Conservation (phyloP, 1,284 basidiomycete species). For the Tilletia indica region DNA sequence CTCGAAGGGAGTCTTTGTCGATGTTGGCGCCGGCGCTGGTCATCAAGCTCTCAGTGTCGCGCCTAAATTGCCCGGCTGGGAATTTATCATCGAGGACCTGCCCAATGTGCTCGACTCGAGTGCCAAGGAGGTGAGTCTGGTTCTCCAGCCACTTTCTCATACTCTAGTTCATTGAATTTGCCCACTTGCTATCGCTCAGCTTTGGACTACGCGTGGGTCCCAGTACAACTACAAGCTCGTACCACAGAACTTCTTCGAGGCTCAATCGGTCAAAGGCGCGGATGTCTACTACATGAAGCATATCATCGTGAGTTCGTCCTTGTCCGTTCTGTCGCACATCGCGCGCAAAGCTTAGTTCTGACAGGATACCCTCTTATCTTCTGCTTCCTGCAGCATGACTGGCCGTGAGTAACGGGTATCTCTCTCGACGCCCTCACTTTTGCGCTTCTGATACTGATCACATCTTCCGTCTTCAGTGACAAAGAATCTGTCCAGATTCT, state of each 20-base stretch:
- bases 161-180: neutral
- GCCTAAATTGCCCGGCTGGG: constrained; percentile 5
- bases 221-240: constrained; percentile 8
- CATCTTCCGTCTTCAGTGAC: neutral
- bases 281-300: constrained; percentile 20
- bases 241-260: constrained; percentile 21
- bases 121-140: constrained; percentile 10
- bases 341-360: neutral
- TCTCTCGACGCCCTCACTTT: too few relatives aligned
- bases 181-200: neutral
- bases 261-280: constrained; percentile 17
- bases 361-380: neutral
- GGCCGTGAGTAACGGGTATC: neutral
- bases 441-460: too few relatives aligned
- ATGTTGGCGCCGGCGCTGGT: constrained; percentile 16
- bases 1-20: constrained; percentile 15
- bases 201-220: constrained; percentile 12
- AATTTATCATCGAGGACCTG: constrained; percentile 18
- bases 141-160: neutral
- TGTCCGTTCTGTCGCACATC: neutral
- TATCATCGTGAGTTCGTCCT: constrained; percentile 13
- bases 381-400: neutral
- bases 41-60: constrained; percentile 9
- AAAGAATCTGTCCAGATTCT: constrained; percentile 3
- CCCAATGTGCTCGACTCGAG: constrained; percentile 17